phyloP scores from a whole-genome alignment of 805 yeast genomes.

The Cyberlindnera nakhonratchasimensis region DNA sequence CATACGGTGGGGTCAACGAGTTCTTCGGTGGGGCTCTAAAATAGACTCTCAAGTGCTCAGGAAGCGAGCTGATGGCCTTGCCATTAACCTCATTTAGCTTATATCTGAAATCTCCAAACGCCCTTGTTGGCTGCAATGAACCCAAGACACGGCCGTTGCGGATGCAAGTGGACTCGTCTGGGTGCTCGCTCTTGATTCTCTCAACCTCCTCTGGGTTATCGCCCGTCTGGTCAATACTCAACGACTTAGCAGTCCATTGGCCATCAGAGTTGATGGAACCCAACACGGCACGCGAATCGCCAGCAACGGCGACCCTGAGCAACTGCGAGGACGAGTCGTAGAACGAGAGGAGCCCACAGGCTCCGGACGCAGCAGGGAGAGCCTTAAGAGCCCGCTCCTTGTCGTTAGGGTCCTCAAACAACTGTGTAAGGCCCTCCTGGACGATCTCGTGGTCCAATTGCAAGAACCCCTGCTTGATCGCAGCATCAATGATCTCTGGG shows the following conservation, averaged over 20 bases:
- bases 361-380: conserved; percentile 93
- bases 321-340: conserved; percentile 72
- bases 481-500: conserved; percentile 69
- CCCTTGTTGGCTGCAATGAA: conserved; percentile 89
- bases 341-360: conserved; percentile 86
- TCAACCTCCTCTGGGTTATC: conserved; percentile 84
- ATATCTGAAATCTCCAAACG: conserved; percentile 96
- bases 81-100: conserved; percentile 64
- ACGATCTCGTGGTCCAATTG: conserved; percentile 86
- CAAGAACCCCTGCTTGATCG: conserved; percentile 76
- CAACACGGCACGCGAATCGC: conserved; percentile 90
- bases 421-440: conserved; percentile 61
- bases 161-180: conserved; percentile 74
- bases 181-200: conserved; percentile 82
- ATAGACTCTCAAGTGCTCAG: conserved; percentile 75
- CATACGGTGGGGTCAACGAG: conserved; percentile 90
- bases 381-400: conserved; percentile 53
- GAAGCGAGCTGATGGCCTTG: conserved; percentile 48
- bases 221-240: conserved; percentile 92
- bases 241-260: conserved; percentile 82
- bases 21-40: conserved; percentile 73
- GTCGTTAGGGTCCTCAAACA: conserved; percentile 64
- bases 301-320: conserved; percentile 90
- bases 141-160: conserved; percentile 90
- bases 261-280: conserved; percentile 66